These are phyloP conservation scores for Naganishia sp. DNA, from an alignment of 1,284 basidiomycete species.

Conservation along the genomic window DNA sequence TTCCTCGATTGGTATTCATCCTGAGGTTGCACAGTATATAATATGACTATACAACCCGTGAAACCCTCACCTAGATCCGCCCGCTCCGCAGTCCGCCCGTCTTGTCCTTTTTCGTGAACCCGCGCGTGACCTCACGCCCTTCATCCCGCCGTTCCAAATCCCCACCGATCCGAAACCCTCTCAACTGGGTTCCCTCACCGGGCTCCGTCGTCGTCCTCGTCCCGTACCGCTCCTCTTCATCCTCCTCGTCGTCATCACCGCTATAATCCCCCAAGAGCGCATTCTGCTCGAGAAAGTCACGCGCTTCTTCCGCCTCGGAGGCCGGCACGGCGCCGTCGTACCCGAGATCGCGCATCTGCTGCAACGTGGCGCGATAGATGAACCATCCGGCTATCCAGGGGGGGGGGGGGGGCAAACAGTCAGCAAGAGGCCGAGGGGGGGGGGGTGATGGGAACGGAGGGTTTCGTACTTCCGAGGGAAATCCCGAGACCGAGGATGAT, in stretches of 20 bases:
- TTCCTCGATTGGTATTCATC: slow-evolving; percentile 59
- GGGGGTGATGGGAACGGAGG: no score
- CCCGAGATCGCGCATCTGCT: slow-evolving; percentile 50
- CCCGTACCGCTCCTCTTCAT: no score
- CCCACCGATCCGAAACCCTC: slow-evolving; percentile 7
- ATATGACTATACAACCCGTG: background rate
- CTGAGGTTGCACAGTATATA: background rate
- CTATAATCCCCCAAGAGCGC: slow-evolving; percentile 33
- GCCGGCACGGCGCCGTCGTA: slow-evolving; percentile 36
- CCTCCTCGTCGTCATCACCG: slow-evolving; percentile 24
- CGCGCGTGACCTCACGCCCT: slow-evolving; percentile 7
- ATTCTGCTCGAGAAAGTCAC: slow-evolving; percentile 30
- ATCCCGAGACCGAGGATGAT: slow-evolving; percentile 43
- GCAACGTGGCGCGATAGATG: slow-evolving; percentile 52
- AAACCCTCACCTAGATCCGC: background rate
- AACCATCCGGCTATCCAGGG: slow-evolving; percentile 41
- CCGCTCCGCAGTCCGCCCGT: slow-evolving; percentile 7
- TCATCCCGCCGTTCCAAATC: background rate
- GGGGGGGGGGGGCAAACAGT: background rate
- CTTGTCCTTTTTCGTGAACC: slow-evolving; percentile 1
- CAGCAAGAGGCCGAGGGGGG: background rate
- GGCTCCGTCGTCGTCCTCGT: background rate
- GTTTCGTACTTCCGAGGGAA: slow-evolving; percentile 37
- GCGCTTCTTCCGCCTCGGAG: slow-evolving; percentile 39
- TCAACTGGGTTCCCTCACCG: background rate